Base-by-base conservation (phyloP, 805 yeast genomes). In the Metschnikowia noctiluminum region DNA sequence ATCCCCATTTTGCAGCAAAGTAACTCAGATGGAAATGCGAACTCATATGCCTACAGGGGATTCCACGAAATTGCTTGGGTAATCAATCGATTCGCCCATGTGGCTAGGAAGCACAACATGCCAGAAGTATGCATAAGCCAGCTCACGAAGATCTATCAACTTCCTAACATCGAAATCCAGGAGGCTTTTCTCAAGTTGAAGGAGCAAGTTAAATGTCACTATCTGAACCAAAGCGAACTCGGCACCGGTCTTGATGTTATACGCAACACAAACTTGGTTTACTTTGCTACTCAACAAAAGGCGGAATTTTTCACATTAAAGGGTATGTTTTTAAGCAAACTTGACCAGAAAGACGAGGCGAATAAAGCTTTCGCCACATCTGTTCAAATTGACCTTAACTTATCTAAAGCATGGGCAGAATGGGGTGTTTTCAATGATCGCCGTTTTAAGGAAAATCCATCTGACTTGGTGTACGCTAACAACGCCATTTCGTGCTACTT, bases 61-160 rank as follows among this genome's bases (percentile, higher is more conserved):
- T 94, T 89, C 69, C 99, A 94, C 65, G 99, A 94, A 68, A 89
- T 92, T 65, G 99, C 99, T 0, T 95, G 99, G 97, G 96, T 94
- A 7, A 92, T 94, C 61, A 94, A 94, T 68, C 73, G 98, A 45
- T 94, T 94, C 74, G 99, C 99, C 0, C 99, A 94, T 70, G 98
- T 95, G 46, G 98, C 99, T 0, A 80, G 99, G 55, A 89, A 90
- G 66, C 99, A 94, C 65, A 85, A 88, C 54, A 88, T 94, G 95
- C 88, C 96, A 1, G 97, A 94, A 48, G 99, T 95, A 36, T 94
- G 99, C 70, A 83, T 92, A 54, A 87, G 82, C 54, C 97, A 94
- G 63, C 73, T 94, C 62, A 87, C 96, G 2, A 87, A 91, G 74
- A 94, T 94, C 48, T 94, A 94, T 69, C 92, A 96, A 2, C 73